A percentile compares a stretch with the other conserved stretches of the same genome.
Conservation (phyloP, 805 yeast species). For the Zygosaccharomyces gambellarensis region DNA sequence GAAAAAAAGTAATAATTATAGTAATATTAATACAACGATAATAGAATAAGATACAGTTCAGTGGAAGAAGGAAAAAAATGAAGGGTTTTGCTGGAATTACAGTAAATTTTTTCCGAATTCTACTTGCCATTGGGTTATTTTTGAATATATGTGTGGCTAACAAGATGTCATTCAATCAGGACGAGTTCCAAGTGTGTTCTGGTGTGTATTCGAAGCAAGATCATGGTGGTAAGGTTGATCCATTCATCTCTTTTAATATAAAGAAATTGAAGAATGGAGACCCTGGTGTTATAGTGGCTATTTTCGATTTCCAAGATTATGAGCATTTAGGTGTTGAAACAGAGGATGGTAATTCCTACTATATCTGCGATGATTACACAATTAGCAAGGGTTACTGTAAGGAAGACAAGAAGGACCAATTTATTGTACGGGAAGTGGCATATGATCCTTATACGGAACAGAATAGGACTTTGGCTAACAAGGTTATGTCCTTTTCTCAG, state of each 20-base stretch:
- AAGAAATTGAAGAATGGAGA: constrained; percentile 32
- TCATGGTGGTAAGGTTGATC: constrained; percentile 76
- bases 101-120: not conserved
- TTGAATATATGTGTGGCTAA: constrained; percentile 29
- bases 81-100: not conserved
- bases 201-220: constrained; percentile 87
- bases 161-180: constrained; percentile 46
- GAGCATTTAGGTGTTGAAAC: constrained; percentile 55
- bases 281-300: constrained; percentile 55
- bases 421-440: constrained; percentile 47
- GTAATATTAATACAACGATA: too few species aligned
- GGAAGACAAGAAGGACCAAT: constrained; percentile 51
- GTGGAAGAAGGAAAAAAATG: not conserved
- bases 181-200: constrained; percentile 65
- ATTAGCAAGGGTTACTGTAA: constrained; percentile 54
- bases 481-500: constrained; percentile 54
- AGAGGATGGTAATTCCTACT: constrained; percentile 45
- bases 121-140: not conserved
- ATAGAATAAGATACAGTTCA: too few species aligned
- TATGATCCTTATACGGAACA: constrained; percentile 44
- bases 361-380: constrained; percentile 72
- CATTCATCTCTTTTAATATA: constrained; percentile 51
- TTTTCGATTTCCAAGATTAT: constrained; percentile 81
- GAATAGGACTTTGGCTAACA: constrained; percentile 49
- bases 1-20: too few species aligned